These are phyloP conservation scores for Cadophora sp. DNA, from an alignment of 2,329 filamentous ascomycete species.

Conservation along the genomic window DNA sequence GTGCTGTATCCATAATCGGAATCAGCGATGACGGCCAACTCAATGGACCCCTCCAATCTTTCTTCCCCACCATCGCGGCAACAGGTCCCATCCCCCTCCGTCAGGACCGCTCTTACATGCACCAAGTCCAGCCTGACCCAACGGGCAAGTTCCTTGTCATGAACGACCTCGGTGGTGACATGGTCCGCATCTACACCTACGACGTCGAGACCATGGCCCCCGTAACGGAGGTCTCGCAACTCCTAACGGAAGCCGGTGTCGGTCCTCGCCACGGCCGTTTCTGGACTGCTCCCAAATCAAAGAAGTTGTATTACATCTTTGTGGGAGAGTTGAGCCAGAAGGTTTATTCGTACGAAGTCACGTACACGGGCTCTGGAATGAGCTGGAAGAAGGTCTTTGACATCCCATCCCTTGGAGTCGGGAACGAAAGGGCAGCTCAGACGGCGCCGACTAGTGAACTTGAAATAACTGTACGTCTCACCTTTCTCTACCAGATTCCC, in stretches of 20 bases:
- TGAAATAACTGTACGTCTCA: conserved; percentile 21
- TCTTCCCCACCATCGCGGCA: conserved; percentile 20
- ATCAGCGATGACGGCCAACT: conserved; percentile 16
- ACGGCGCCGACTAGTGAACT: conserved; percentile 25
- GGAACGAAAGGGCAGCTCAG: conserved; percentile 17
- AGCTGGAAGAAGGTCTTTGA: conserved; percentile 24
- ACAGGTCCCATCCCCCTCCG: conserved; percentile 38
- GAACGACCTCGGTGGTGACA: conserved; percentile 57
- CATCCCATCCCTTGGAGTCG: conserved; percentile 26
- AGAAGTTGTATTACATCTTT: conserved; percentile 48
- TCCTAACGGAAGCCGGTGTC: conserved; percentile 47
- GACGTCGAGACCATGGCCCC: conserved; percentile 50
- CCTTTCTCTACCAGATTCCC: not conserved
- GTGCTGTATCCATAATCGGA: conserved; percentile 14
- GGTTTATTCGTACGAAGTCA: conserved; percentile 44
- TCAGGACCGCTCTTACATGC: conserved; percentile 54
- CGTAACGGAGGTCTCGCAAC: conserved; percentile 45
- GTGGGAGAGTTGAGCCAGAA: conserved; percentile 53
- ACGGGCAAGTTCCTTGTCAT: conserved; percentile 54
- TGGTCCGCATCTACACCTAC: conserved; percentile 51
- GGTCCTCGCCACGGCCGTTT: conserved; percentile 59
- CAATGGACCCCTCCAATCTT: conserved; percentile 7
- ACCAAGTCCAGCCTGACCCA: conserved; percentile 57
- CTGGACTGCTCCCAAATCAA: conserved; percentile 32
- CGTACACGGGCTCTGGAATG: conserved; percentile 3